phyloP scores from a whole-genome alignment of 176 grass and related monocot species.

The Microstegium vimineum region DNA sequence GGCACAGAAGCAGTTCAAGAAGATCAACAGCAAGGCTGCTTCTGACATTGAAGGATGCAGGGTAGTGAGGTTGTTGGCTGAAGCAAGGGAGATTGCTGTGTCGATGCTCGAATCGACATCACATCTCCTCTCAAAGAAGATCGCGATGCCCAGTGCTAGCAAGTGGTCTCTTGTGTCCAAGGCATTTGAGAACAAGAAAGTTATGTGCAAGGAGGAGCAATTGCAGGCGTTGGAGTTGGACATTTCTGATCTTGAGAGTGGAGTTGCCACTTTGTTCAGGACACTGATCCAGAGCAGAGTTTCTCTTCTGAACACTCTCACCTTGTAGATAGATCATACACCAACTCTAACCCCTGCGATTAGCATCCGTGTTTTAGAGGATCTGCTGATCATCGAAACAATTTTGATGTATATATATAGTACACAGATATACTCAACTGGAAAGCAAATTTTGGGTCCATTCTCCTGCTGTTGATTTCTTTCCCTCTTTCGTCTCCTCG shows the following conservation, averaged over 20 bases:
- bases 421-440: neutral
- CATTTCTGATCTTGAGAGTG: slow-evolving; percentile 18
- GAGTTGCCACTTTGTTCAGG: slow-evolving; percentile 30
- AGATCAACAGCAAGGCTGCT: neutral
- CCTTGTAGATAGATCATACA: slow-evolving; percentile 15
- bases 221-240: slow-evolving; percentile 20
- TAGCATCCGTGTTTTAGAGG: neutral
- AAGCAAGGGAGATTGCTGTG: slow-evolving; percentile 1
- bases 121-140: neutral
- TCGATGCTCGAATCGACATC: neutral
- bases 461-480: slow-evolving; percentile 26
- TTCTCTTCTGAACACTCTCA: slow-evolving; percentile 33
- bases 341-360: neutral
- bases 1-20: slow-evolving; percentile 1
- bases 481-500: neutral
- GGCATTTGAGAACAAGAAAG: slow-evolving; percentile 9
- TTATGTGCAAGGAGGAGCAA: slow-evolving; percentile 4
- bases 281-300: slow-evolving; percentile 28
- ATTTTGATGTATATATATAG: slow-evolving; percentile 19
- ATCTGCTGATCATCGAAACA: neutral
- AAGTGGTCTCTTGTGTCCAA: slow-evolving; percentile 28
- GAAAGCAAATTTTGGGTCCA: slow-evolving; percentile 31
- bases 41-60: slow-evolving; percentile 7
- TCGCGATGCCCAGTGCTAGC: neutral
- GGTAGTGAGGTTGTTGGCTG: neutral